phyloP scores from a whole-genome alignment of 148 eudicot genomes.

The Amaranthus palmeri region DNA sequence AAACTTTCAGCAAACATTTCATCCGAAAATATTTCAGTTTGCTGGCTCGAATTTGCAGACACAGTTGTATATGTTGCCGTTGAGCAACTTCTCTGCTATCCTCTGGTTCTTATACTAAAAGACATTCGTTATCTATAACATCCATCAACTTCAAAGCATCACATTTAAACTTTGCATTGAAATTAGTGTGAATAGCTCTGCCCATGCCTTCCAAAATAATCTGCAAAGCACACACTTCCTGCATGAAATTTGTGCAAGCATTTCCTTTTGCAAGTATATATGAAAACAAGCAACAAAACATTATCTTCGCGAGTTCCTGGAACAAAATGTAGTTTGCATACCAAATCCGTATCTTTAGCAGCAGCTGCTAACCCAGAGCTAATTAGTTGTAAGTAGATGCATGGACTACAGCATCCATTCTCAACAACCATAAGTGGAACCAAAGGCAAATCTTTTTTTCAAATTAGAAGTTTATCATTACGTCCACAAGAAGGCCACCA shows the following conservation, averaged over 20 bases:
- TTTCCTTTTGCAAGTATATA: background rate
- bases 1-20: background rate
- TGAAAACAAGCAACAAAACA: too few relatives aligned
- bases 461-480: slow-evolving; percentile 66
- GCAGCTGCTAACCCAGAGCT: slow-evolving; percentile 95
- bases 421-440: slow-evolving; percentile 95
- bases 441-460: slow-evolving; percentile 46
- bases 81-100: slow-evolving; percentile 79
- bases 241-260: too few relatives aligned
- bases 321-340: slow-evolving; percentile 20
- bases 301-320: too few relatives aligned
- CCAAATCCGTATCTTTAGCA: slow-evolving; percentile 98
- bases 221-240: slow-evolving; percentile 38
- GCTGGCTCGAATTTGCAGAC: slow-evolving; percentile 90
- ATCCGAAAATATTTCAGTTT: background rate
- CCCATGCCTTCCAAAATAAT: slow-evolving; percentile 99
- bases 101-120: slow-evolving; percentile 65
- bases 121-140: too few relatives aligned
- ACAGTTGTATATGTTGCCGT: slow-evolving; percentile 86
- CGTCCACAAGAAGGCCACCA: slow-evolving; percentile 93
- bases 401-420: slow-evolving; percentile 97
- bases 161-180: slow-evolving; percentile 73
- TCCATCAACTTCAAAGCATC: slow-evolving; percentile 83
- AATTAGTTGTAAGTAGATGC: slow-evolving; percentile 92
- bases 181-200: slow-evolving; percentile 85